Conservation (phyloP, 148 eudicot genomes). For the Fagopyrum tataricum region DNA sequence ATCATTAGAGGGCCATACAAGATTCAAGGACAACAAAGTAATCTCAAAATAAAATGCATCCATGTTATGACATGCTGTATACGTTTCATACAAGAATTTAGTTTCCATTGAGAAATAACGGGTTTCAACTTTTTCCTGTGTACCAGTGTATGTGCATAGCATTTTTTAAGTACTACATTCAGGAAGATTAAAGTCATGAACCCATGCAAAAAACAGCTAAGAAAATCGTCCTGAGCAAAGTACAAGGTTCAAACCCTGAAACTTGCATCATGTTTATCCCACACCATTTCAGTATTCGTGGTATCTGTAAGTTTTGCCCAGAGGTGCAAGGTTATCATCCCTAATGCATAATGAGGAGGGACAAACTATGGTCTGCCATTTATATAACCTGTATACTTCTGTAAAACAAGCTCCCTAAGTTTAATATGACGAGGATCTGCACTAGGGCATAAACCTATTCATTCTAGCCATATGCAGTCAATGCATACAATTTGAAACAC, state of each 20-base stretch:
- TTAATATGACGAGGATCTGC: not conserved
- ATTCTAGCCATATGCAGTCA: not conserved
- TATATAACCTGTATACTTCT: not conserved
- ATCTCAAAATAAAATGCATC: slow-evolving; percentile 1
- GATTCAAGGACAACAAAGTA: not conserved
- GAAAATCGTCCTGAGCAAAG: not conserved
- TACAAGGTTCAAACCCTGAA: not conserved
- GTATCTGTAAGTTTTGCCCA: not conserved
- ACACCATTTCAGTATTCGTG: not conserved
- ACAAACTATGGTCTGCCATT: not conserved
- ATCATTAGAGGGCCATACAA: not conserved
- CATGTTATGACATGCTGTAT: not conserved
- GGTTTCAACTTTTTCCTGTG: not conserved
- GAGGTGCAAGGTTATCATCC: not conserved
- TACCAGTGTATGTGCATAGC: not conserved
- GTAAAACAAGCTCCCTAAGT: not conserved
- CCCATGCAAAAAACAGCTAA: not conserved
- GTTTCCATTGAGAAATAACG: not conserved
- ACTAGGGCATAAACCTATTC: not conserved
- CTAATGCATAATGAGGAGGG: not conserved
- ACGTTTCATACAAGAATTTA: not conserved
- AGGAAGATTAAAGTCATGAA: not conserved
- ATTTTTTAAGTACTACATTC: not conserved
- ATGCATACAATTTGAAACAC: not conserved
- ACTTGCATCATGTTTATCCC: not conserved